phyloP scores from a whole-genome alignment of 139 green algal species.

The Auxenochlorella pyrenoidosa region DNA sequence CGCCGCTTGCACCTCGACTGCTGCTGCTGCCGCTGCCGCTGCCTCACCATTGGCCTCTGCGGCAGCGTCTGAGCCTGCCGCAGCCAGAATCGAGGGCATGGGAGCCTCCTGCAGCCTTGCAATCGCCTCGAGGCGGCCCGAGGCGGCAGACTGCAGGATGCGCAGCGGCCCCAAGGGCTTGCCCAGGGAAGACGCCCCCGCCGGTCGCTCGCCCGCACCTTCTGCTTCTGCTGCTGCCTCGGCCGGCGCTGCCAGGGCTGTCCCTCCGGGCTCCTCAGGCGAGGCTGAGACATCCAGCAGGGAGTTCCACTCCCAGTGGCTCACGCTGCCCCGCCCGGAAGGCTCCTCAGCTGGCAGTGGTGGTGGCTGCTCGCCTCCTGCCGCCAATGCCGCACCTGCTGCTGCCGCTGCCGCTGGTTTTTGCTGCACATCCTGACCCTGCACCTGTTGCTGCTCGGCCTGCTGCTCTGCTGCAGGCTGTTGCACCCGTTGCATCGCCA shows the following conservation, averaged over 20 bases:
- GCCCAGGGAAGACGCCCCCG: not conserved
- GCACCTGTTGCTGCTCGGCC: not conserved
- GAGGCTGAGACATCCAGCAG: not conserved
- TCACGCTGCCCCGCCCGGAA: not conserved
- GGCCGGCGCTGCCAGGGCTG: not conserved
- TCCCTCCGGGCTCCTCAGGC: not conserved
- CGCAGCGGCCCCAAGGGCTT: not conserved
- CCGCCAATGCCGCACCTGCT: not conserved
- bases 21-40: not conserved
- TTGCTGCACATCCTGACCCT: not conserved
- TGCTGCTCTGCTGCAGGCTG: not conserved
- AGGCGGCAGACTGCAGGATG: not conserved
- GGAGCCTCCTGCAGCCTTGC: slow-evolving; percentile 16
- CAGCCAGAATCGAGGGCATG: not conserved
- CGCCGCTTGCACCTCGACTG: not conserved
- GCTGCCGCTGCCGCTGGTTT: not conserved
- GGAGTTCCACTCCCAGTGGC: slow-evolving; percentile 6
- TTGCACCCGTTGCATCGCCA: not conserved
- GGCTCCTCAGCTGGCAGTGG: not conserved
- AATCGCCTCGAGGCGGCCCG: not conserved
- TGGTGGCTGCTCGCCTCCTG: not conserved
- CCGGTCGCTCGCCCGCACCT: not conserved
- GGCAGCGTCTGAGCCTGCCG: not conserved
- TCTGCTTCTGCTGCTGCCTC: not conserved
- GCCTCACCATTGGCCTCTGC: not conserved